phyloP scores from a whole-genome alignment of 2,329 filamentous ascomycete genomes.

The Aschersonia sp. region DNA sequence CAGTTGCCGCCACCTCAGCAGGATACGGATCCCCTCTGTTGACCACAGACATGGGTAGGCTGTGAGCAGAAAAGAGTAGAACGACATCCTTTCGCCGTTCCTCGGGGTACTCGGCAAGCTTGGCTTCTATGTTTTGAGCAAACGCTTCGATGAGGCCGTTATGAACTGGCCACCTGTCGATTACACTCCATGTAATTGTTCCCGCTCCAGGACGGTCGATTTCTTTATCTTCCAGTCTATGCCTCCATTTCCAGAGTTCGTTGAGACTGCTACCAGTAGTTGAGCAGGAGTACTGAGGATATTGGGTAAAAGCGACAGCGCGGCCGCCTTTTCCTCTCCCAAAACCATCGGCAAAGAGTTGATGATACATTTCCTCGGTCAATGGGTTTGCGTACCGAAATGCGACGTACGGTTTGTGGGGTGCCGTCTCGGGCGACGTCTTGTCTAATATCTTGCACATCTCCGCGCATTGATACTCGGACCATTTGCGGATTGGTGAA shows the following conservation, averaged over 20 bases:
- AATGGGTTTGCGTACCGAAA: slow-evolving; percentile 91
- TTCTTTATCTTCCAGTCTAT: slow-evolving; percentile 68
- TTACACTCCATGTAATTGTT: slow-evolving; percentile 87
- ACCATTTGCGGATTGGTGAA: slow-evolving; percentile 98
- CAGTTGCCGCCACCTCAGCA: slow-evolving; percentile 87
- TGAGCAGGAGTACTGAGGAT: slow-evolving; percentile 95
- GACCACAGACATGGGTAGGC: slow-evolving; percentile 91
- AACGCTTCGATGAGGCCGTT: slow-evolving; percentile 82
- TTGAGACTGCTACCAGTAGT: slow-evolving; percentile 94
- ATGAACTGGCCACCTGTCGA: slow-evolving; percentile 95
- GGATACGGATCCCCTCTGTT: slow-evolving; percentile 95
- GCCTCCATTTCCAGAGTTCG: slow-evolving; percentile 95
- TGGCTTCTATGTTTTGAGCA: slow-evolving; percentile 80
- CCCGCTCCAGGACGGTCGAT: slow-evolving; percentile 41
- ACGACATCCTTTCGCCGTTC: slow-evolving; percentile 70
- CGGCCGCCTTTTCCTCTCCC: slow-evolving; percentile 80
- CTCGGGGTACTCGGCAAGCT: slow-evolving; percentile 69
- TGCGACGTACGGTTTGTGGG: slow-evolving; percentile 93
- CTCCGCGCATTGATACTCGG: slow-evolving; percentile 80
- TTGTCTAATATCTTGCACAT: slow-evolving; percentile 97
- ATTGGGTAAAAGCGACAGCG: slow-evolving; percentile 94
- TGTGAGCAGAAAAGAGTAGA: slow-evolving; percentile 88
- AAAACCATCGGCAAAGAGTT: slow-evolving; percentile 76
- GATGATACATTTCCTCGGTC: slow-evolving; percentile 85
- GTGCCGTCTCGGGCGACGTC: slow-evolving; percentile 82